Conservation (phyloP, 306 rosid genomes). For the Cicer chorassanicum region DNA sequence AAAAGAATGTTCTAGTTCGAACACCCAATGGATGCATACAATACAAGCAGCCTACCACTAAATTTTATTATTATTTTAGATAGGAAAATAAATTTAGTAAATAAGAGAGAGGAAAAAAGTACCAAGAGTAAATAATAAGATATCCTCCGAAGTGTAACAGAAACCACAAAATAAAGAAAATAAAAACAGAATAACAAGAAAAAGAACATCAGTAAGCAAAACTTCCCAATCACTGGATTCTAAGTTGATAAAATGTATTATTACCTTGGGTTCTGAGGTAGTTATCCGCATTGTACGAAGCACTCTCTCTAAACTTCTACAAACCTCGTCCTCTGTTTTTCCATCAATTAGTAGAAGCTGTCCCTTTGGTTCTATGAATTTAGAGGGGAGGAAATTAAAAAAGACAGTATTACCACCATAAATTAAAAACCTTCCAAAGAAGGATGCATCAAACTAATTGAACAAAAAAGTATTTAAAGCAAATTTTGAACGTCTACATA, state of each 20-base stretch:
- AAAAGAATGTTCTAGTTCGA: conserved; percentile 27
- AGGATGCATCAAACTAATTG: conserved; percentile 18
- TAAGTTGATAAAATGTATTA: conserved; percentile 30
- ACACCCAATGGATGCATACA: conserved; percentile 18
- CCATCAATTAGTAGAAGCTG: conserved; percentile 95
- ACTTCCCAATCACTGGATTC: conserved; percentile 30
- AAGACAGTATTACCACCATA: conserved; percentile 28
- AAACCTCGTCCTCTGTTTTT: conserved; percentile 86
- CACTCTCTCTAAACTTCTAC: conserved; percentile 90
- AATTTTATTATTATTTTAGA: conserved; percentile 30
- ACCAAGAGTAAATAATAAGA: conserved; percentile 30
- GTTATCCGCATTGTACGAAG: conserved; percentile 90
- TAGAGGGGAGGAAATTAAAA: conserved; percentile 27
- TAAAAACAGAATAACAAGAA: conserved; percentile 6
- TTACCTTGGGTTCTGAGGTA: conserved; percentile 93
- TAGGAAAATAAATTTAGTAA: conserved; percentile 11
- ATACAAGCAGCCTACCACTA: conserved; percentile 32
- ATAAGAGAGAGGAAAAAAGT: conserved; percentile 26
- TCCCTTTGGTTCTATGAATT: conserved; percentile 88
- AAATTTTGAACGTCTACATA: neutral
- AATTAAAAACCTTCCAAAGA: conserved; percentile 36
- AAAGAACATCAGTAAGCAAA: conserved; percentile 27
- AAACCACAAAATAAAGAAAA: conserved; percentile 21
- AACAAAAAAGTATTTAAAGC: conserved; percentile 29
- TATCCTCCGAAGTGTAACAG: conserved; percentile 25